Evolutionary conservation across 2,329 filamentous ascomycete species (phyloP).

Genomic region (Fusarium redolens): DNA sequence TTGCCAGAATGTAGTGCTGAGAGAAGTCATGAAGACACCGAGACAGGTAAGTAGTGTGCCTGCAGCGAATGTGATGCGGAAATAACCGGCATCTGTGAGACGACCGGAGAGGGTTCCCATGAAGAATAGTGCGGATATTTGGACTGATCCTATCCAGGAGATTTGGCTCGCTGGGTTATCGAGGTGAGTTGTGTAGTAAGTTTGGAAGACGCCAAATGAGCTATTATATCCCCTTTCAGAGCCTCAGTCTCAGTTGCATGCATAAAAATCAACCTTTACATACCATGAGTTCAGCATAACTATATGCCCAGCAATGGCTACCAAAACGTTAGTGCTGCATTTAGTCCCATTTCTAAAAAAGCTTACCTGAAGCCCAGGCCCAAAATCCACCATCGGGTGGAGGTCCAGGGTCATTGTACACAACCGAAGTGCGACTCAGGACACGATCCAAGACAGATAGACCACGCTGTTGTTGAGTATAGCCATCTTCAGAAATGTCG

Average conservation of each 20-base stretch:
- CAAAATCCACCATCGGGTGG: conserved; percentile 3
- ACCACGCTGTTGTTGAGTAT: background rate
- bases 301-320: conserved; percentile 1
- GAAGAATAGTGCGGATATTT: background rate
- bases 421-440: background rate
- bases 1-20: background rate
- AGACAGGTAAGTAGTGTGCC: background rate
- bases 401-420: background rate
- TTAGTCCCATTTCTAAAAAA: too few relatives aligned
- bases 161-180: background rate
- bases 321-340: background rate
- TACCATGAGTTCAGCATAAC: conserved; percentile 17
- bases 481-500: background rate
- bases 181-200: background rate
- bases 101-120: background rate
- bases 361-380: conserved; percentile 1
- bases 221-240: conserved; percentile 3
- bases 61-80: background rate
- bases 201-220: conserved; percentile 2
- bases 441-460: background rate
- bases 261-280: too few relatives aligned
- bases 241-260: background rate
- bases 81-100: background rate
- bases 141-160: background rate
- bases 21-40: background rate